Conservation (phyloP, 108 stramenopile species). For the Bacterosira constricta region DNA sequence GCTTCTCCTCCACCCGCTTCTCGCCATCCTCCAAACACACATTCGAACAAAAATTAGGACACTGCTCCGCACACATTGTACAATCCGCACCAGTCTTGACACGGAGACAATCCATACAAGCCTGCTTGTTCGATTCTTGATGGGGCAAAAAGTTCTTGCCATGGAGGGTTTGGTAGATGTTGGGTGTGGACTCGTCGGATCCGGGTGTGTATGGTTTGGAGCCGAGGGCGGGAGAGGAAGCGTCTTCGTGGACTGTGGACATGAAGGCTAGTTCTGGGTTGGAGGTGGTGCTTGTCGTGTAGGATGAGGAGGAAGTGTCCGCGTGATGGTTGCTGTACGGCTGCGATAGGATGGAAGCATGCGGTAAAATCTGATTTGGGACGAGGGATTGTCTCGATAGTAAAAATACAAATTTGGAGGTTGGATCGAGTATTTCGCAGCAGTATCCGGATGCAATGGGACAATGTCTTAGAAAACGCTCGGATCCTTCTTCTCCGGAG, state of each 20-base stretch:
- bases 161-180: conserved; percentile 45
- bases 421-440: conserved; percentile 69
- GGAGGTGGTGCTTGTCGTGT: neutral
- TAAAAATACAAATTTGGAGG: conserved; percentile 49
- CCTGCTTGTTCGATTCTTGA: conserved; percentile 45
- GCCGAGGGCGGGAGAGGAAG: neutral
- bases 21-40: too few species aligned
- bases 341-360: conserved; percentile 40
- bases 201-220: conserved; percentile 24
- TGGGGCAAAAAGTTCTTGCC: conserved; percentile 37
- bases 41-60: conserved; percentile 74
- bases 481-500: conserved; percentile 23
- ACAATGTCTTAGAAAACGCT: conserved; percentile 35
- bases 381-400: conserved; percentile 56
- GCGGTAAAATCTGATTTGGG: conserved; percentile 70
- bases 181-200: conserved; percentile 34
- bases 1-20: conserved; percentile 57
- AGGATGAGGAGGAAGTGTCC: conserved; percentile 15
- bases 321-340: conserved; percentile 61
- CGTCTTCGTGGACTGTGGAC: conserved; percentile 58
- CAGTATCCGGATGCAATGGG: conserved; percentile 61
- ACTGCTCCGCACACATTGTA: conserved; percentile 43
- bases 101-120: conserved; percentile 66
- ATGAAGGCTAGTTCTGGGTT: conserved; percentile 66
- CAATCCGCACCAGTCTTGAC: conserved; percentile 71